Conservation (phyloP, 1,284 basidiomycete species). For the Agaricales sp. region DNA sequence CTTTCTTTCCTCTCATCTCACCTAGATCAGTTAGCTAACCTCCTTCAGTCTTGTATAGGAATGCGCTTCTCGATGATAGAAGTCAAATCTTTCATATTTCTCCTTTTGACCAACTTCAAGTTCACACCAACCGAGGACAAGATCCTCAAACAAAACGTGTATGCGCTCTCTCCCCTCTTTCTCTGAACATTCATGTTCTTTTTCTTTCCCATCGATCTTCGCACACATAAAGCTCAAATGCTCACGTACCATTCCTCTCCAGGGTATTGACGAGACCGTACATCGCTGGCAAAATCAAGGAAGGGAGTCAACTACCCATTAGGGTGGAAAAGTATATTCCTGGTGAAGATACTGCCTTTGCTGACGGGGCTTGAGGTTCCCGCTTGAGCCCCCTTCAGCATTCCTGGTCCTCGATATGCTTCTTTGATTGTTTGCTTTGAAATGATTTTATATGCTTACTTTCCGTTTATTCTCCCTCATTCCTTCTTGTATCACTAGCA, state of each 20-base stretch:
- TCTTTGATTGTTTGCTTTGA: too few species aligned
- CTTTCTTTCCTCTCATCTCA: constrained; percentile 2
- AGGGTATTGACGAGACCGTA: constrained; percentile 70
- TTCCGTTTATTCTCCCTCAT: too few species aligned
- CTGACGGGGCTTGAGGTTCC: too few species aligned
- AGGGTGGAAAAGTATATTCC: too few species aligned
- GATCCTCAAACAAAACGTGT: constrained; percentile 65
- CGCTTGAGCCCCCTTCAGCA: too few species aligned
- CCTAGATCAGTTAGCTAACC: too few species aligned
- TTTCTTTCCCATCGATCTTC: not conserved
- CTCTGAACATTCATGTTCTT: not conserved
- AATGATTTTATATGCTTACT: too few species aligned
- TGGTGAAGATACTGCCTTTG: too few species aligned
- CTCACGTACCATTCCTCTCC: constrained; percentile 7
- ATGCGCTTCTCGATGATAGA: constrained; percentile 71
- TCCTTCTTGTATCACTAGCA: too few species aligned
- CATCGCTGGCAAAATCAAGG: constrained; percentile 42
- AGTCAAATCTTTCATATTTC: constrained; percentile 66
- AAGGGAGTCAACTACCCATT: constrained; percentile 63
- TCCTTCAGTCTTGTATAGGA: constrained; percentile 63
- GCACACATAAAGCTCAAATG: constrained; percentile 3
- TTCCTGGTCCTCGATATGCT: too few species aligned
- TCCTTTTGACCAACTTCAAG: constrained; percentile 54
- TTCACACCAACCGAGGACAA: constrained; percentile 46
- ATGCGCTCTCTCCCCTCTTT: constrained; percentile 20